Evolutionary conservation across 164 flowering plant genomes (phyloP), one percentile per base, ranked within the genome.

Genomic region (Umbilicus rupestris): DNA sequence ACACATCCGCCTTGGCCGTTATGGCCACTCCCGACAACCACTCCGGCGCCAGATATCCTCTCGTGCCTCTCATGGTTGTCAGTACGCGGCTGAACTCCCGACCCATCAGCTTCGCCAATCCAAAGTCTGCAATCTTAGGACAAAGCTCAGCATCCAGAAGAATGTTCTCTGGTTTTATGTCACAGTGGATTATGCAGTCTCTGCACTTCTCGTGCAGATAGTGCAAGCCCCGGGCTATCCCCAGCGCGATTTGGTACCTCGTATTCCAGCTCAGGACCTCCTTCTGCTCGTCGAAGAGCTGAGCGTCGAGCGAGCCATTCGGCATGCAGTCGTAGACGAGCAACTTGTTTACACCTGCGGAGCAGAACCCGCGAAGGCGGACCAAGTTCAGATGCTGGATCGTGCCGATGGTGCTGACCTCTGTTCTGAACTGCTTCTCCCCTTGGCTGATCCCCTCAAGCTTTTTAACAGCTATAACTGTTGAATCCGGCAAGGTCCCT

Each of bases 81-180:
- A 49, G 28, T 17, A 66, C 58, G 3, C 66, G 66, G 45, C 66
- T 64, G 39, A 64, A 64, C 7, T 64, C 66, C 7, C 66, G 66
- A 26, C 66, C 66, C 17, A 64, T 15, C 30, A 64, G 66, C 66
- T 64, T 39, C 9, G 66, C 49, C 16, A 64, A 16, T 14, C 66
- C 66, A 64, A 49, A 49, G 55, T 49, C 55, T 0, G 26, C 55
- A 7, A n/a, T 14, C 26, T 49, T 49, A 5, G 55, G 55, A 49
- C 55, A 49, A 49, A 49, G 20, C 24, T 49, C 55, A 49, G 55
- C 55, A 20, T 49, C 55, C 26, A 49, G 26, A 14, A 49, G 55
- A 9, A 49, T 20, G 9, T 49, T 49, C 20, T 49, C 55, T 49
- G 55, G 55, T 49, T 49, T 49, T 49, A 49, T 20, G 16, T 49